A percentile compares a stretch with the other conserved stretches of the same genome.
Conservation (phyloP, 2,329 filamentous ascomycete genomes). For the Dendryphion nanum region DNA sequence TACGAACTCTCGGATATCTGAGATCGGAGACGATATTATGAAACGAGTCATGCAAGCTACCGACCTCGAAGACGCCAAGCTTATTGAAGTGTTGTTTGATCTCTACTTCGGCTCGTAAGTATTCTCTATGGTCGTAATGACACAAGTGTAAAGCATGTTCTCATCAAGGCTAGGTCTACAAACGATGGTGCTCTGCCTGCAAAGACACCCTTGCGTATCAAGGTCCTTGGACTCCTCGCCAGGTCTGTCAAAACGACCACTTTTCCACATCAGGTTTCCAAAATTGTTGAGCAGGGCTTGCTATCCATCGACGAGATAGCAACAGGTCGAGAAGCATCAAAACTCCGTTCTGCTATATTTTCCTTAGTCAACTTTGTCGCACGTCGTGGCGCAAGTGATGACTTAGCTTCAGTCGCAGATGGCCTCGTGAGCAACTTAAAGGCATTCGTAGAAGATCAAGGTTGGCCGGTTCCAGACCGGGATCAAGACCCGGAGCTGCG, state of each 20-base stretch:
- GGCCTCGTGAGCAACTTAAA: slow-evolving; percentile 67
- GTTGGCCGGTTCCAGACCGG: slow-evolving; percentile 69
- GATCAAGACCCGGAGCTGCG: slow-evolving; percentile 65
- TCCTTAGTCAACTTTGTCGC: slow-evolving; percentile 86
- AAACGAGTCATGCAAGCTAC: slow-evolving; percentile 70
- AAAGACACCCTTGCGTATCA: slow-evolving; percentile 71
- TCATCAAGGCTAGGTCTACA: slow-evolving; percentile 11
- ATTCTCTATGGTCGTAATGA: not conserved
- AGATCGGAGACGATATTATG: slow-evolving; percentile 84
- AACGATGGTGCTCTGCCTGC: slow-evolving; percentile 45
- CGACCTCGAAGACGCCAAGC: slow-evolving; percentile 65
- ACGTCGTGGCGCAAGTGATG: slow-evolving; percentile 62
- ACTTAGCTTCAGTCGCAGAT: slow-evolving; percentile 65
- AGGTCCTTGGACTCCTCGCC: slow-evolving; percentile 71
- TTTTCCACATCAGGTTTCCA: slow-evolving; percentile 66
- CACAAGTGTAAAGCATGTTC: not conserved
- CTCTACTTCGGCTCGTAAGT: slow-evolving; percentile 62
- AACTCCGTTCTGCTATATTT: slow-evolving; percentile 80
- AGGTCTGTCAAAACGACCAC: slow-evolving; percentile 74
- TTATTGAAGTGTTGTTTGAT: slow-evolving; percentile 67
- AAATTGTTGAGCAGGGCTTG: slow-evolving; percentile 67
- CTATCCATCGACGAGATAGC: slow-evolving; percentile 46
- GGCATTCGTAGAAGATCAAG: slow-evolving; percentile 74
- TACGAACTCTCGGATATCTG: slow-evolving; percentile 74
- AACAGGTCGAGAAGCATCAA: slow-evolving; percentile 70